Conservation (phyloP, 176 grass and related monocot species). For the Otatea glauca region DNA sequence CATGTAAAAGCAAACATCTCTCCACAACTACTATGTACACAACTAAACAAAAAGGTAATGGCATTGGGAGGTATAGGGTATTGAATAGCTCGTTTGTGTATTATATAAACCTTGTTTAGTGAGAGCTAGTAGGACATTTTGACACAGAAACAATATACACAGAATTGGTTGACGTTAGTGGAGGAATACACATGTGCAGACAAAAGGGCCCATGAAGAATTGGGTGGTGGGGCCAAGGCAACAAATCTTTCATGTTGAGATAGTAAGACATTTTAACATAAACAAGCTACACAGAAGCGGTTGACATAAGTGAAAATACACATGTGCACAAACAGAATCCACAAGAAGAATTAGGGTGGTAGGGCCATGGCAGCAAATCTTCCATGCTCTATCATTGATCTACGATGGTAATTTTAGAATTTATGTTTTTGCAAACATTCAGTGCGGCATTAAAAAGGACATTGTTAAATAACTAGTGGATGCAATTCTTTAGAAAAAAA, state of each 20-base stretch:
- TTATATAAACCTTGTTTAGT: neutral
- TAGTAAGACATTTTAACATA: neutral
- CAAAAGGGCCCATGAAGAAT: neutral
- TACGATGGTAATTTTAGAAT: neutral
- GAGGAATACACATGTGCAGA: neutral
- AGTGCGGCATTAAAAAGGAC: no score
- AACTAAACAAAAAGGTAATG: constrained; percentile 12
- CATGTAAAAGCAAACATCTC: constrained; percentile 5
- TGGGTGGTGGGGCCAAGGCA: neutral
- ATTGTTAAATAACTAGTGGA: no score
- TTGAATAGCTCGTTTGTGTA: neutral
- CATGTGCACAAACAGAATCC: neutral
- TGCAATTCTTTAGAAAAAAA: no score
- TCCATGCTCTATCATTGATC: neutral
- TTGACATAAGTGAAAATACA: neutral
- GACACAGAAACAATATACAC: neutral
- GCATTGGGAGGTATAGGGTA: neutral
- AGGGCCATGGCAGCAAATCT: neutral
- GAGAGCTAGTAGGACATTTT: neutral
- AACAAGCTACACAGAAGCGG: neutral
- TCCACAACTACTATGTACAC: neutral
- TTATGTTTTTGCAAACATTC: neutral
- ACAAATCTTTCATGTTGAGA: neutral
- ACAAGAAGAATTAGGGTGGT: neutral
- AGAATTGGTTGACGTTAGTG: neutral